Percentiles rank a stretch among this genome's conserved stretches.
Conservation (phyloP, 768 basidiomycete species). For the Pisolithus orientalis region DNA sequence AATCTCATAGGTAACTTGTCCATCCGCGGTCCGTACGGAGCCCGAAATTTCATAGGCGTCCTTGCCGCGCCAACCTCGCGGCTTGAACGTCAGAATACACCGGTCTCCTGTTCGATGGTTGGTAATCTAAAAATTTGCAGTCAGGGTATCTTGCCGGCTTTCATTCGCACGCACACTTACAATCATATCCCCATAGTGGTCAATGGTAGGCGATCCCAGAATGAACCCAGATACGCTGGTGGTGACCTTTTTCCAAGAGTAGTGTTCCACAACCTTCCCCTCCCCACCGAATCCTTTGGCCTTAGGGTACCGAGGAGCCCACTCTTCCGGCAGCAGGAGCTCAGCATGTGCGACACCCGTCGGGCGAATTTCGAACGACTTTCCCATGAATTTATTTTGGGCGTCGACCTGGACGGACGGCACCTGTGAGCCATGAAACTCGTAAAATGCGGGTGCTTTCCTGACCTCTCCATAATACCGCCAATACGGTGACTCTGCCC, state of each 20-base stretch:
- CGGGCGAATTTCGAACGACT: slow-evolving; percentile 92
- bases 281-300: slow-evolving; percentile 35
- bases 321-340: slow-evolving; percentile 64
- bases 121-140: slow-evolving; percentile 43
- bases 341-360: slow-evolving; percentile 93
- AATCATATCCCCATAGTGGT: slow-evolving; percentile 93
- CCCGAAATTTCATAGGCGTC: slow-evolving; percentile 93
- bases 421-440: no score
- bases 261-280: slow-evolving; percentile 78
- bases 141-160: slow-evolving; percentile 1
- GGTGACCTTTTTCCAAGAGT: slow-evolving; percentile 93
- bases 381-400: slow-evolving; percentile 94
- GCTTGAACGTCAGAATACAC: slow-evolving; percentile 91
- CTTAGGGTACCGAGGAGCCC: slow-evolving; percentile 57
- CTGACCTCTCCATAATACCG: slow-evolving; percentile 82
- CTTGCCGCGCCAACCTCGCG: slow-evolving; percentile 88
- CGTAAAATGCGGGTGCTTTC: background rate
- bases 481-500: slow-evolving; percentile 87
- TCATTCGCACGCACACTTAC: slow-evolving; percentile 41
- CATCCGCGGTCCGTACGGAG: slow-evolving; percentile 60
- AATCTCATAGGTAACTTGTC: slow-evolving; percentile 74
- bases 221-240: slow-evolving; percentile 92
- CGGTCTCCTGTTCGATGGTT: slow-evolving; percentile 89
- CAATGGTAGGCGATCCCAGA: slow-evolving; percentile 79
- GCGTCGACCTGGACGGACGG: slow-evolving; percentile 68